These are phyloP conservation scores for Pleurotus djamor DNA, from an alignment of 768 basidiomycete species.

Conservation along the genomic window DNA sequence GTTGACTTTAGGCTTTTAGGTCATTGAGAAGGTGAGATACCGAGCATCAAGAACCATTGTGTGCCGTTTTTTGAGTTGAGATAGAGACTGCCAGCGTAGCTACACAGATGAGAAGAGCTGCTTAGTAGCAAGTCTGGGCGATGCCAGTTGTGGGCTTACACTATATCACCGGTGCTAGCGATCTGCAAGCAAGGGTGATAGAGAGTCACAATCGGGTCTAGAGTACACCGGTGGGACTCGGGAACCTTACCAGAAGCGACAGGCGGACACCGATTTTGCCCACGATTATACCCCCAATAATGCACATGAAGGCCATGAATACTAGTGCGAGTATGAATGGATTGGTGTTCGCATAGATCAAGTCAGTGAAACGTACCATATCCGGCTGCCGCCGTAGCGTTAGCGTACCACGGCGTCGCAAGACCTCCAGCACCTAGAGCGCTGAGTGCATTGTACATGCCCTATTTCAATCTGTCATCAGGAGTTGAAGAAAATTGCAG, in stretches of 20 bases:
- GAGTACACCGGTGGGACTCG: neutral
- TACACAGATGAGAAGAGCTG: neutral
- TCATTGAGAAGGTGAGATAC: conserved; percentile 2
- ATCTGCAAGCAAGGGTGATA: conserved; percentile 14
- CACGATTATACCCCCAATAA: conserved; percentile 27
- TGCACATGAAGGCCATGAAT: conserved; percentile 27
- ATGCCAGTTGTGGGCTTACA: conserved; percentile 13
- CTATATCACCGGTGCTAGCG: conserved; percentile 27
- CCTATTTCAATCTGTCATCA: conserved; percentile 6
- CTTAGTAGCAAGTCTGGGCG: too few species aligned
- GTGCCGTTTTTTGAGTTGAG: conserved; percentile 31
- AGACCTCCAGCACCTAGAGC: conserved; percentile 28
- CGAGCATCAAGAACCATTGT: conserved; percentile 32
- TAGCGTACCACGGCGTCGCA: conserved; percentile 28
- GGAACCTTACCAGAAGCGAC: conserved; percentile 17
- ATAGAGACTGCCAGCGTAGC: conserved; percentile 29
- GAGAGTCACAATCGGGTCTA: neutral
- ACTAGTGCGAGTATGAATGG: conserved; percentile 9
- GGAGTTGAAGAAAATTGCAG: neutral
- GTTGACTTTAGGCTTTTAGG: neutral
- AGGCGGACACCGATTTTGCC: conserved; percentile 27
- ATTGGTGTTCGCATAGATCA: neutral
- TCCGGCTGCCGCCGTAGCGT: conserved; percentile 27
- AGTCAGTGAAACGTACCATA: conserved; percentile 15
- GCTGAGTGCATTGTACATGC: conserved; percentile 30